Evolutionary conservation across 768 basidiomycete genomes (phyloP).

Genomic region (Tubosaeta brunneosetosa): DNA sequence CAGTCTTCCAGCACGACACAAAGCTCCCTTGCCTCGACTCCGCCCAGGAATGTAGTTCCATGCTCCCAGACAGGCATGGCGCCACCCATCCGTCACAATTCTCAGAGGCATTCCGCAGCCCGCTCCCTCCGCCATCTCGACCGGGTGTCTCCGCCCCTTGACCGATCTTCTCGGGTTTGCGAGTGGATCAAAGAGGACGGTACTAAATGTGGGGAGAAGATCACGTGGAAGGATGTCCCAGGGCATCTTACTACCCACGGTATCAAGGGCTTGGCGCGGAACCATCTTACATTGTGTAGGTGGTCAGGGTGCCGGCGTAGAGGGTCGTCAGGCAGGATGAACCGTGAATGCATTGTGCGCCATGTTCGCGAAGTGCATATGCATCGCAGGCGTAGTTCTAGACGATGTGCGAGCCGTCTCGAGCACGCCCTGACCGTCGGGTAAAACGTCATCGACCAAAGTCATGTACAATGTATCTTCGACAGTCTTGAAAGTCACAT

Average conservation of each 20-base stretch:
- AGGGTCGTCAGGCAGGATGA: neutral
- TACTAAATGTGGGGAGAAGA: neutral
- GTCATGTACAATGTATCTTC: no score
- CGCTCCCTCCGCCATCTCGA: neutral
- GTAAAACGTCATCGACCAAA: no score
- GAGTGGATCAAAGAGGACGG: neutral
- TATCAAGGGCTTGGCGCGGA: neutral
- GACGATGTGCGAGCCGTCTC: no score
- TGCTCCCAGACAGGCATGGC: neutral
- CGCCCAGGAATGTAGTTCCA: neutral
- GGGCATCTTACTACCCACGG: slow-evolving; percentile 4
- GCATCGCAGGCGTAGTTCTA: neutral
- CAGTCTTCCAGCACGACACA: neutral
- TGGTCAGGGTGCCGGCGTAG: neutral
- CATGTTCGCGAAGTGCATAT: neutral
- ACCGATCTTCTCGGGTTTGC: neutral
- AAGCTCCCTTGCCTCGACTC: neutral
- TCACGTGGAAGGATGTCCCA: neutral
- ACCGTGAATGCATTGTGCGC: neutral
- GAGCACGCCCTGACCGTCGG: no score
- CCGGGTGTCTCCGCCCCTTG: neutral
- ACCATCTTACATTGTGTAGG: neutral
- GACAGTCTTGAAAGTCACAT: no score
- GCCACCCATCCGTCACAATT: neutral
- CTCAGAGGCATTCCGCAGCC: neutral